phyloP scores from a whole-genome alignment of 495 filamentous ascomycete genomes.

The Talaromyces borbonicus region DNA sequence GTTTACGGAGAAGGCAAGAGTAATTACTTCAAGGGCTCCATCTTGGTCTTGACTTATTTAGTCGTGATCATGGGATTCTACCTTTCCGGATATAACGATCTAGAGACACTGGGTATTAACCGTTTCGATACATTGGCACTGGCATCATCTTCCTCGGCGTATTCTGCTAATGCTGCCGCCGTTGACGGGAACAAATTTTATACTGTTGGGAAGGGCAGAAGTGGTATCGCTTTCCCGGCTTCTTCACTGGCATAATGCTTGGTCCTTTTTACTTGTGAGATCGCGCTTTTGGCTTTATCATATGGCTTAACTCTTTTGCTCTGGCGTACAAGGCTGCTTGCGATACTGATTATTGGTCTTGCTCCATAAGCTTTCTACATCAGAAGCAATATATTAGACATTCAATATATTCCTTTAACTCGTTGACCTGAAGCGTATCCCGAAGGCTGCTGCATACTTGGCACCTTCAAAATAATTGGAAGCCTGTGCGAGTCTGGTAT shows the following conservation, averaged over 20 bases:
- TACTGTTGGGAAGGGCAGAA: slow-evolving; percentile 26
- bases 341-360: background rate
- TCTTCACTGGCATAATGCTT: background rate
- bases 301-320: background rate
- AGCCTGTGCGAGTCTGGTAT: too few species aligned
- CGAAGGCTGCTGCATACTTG: too few species aligned
- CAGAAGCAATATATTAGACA: too few species aligned
- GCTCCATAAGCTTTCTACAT: too few species aligned
- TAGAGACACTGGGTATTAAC: slow-evolving; percentile 48
- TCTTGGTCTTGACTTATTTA: slow-evolving; percentile 85
- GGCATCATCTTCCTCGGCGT: slow-evolving; percentile 12
- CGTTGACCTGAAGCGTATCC: too few species aligned
- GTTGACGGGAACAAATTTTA: slow-evolving; percentile 20
- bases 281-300: too few species aligned
- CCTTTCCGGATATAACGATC: slow-evolving; percentile 64
- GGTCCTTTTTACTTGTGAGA: too few species aligned
- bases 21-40: slow-evolving; percentile 69
- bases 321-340: background rate
- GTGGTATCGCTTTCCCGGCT: slow-evolving; percentile 22
- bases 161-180: too few species aligned
- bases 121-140: slow-evolving; percentile 62
- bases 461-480: too few species aligned
- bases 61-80: slow-evolving; percentile 91
- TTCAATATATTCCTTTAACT: too few species aligned
- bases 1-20: slow-evolving; percentile 96